Evolutionary conservation across 2,329 filamentous ascomycete genomes (phyloP), one percentile per base, ranked within the genome.

Genomic region (Botrytis cinerea): DNA sequence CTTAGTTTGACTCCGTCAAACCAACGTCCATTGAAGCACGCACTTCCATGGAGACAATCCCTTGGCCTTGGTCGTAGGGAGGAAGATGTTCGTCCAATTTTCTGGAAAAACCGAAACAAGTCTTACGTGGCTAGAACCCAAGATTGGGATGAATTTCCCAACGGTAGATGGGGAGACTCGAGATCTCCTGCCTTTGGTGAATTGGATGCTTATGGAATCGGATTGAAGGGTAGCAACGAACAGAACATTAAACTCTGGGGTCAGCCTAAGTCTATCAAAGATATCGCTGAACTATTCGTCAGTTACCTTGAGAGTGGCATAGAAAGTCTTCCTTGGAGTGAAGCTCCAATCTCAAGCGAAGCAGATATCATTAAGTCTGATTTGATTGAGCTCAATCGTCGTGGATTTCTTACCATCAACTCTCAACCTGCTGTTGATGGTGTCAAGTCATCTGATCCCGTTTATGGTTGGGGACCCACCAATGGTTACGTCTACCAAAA

Each of bases 401-500:
- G 94, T 48, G 96, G 96, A 28, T 87, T 99, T 74, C 85, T 99
- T 74, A 98, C 96, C 57, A 94, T 99, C 84, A 99, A 99, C 85
- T 98, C 96, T 1, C 96, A 99, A 84, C 96, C 96, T 54, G 93
- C 96, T 48, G 93, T 99, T 68, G 92, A 98, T 79, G 94, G 95
- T 54, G 93, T 91, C 75, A 95, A 94, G 83, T 98, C 95, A 0
- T 92, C 91, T 6, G 90, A 99, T 80, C 89, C 93, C 0, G 86
- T 97, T 10, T 92, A 97, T 82, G 96, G 96, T 73, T 99, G 96
- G 96, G 96, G 96, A 20, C 96, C 96, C 6, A 88, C 90, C 75
- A 97, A 97, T 78, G 96, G 96, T 74, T 99, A 97, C 80, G 96
- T 98, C 72, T 99, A 98, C 83, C 96, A 99, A 82, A 99, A 99